A percentile compares a stretch with the other conserved stretches of the same genome.
phyloP scores from a whole-genome alignment of 768 basidiomycete species.

The Tulasnella sp. region DNA sequence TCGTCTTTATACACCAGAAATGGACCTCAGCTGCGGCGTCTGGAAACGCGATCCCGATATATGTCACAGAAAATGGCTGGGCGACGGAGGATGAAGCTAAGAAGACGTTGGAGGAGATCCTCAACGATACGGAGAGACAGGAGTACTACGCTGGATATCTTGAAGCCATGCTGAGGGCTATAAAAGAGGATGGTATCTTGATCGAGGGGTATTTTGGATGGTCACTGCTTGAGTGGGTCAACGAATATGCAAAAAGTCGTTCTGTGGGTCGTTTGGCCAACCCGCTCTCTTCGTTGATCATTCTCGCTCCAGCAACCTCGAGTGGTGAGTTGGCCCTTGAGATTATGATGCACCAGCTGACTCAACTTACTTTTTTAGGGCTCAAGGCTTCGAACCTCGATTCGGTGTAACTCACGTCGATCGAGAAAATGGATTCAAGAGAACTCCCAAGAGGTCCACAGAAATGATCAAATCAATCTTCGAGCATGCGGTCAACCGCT shows the following conservation, averaged over 20 bases:
- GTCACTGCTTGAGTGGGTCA: background rate
- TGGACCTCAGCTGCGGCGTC: too few species aligned
- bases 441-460: conserved; percentile 16
- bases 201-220: conserved; percentile 15
- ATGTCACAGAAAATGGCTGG: conserved; percentile 19
- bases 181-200: conserved; percentile 19
- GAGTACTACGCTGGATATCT: conserved; percentile 18
- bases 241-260: too few species aligned
- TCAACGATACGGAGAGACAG: conserved; percentile 14
- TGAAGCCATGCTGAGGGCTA: conserved; percentile 17
- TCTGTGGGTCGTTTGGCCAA: too few species aligned
- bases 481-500: too few species aligned
- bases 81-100: conserved; percentile 8
- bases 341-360: too few species aligned
- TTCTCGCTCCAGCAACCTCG: conserved; percentile 5
- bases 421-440: conserved; percentile 17
- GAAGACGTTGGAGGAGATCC: background rate
- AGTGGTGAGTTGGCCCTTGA: conserved; percentile 4
- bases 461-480: too few species aligned
- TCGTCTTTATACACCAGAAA: too few species aligned
- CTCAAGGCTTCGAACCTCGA: conserved; percentile 10
- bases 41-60: conserved; percentile 7
- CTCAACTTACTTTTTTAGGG: background rate
- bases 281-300: too few species aligned
- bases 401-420: conserved; percentile 21